phyloP scores from a whole-genome alignment of 2,329 filamentous ascomycete species.

The Fusarium mundagurra region DNA sequence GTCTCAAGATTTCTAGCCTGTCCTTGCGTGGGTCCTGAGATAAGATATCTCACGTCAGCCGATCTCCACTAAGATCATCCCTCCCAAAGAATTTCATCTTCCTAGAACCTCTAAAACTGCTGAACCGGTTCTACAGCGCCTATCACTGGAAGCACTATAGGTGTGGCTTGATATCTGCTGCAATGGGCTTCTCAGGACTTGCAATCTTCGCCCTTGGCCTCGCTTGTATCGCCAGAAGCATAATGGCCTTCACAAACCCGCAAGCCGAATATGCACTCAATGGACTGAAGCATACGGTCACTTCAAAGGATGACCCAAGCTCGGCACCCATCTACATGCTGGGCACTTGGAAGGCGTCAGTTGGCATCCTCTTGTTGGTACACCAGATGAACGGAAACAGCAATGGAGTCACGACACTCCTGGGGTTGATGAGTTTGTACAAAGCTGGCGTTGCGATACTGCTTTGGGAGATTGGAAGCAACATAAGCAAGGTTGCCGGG shows the following conservation, averaged over 20 bases:
- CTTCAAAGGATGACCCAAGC: not conserved
- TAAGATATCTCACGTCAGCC: not conserved
- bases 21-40: no score
- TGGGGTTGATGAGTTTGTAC: constrained; percentile 2
- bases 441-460: not conserved
- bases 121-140: no score
- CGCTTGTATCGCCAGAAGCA: not conserved
- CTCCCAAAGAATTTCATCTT: not conserved
- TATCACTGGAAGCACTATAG: no score
- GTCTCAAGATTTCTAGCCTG: not conserved
- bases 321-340: constrained; percentile 6
- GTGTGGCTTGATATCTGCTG: rapidly evolving
- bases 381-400: not conserved
- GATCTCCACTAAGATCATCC: not conserved
- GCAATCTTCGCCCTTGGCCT: not conserved
- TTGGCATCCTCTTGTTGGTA: not conserved
- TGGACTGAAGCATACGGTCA: not conserved
- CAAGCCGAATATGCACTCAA: constrained; percentile 11
- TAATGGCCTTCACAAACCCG: constrained; percentile 6
- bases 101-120: no score
- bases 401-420: not conserved
- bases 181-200: not conserved
- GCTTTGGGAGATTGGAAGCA: not conserved
- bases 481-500: not conserved
- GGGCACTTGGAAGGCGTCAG: constrained; percentile 1